Base-by-base conservation (phyloP, 495 filamentous ascomycete species). In the Penicillium robsamsonii region DNA sequence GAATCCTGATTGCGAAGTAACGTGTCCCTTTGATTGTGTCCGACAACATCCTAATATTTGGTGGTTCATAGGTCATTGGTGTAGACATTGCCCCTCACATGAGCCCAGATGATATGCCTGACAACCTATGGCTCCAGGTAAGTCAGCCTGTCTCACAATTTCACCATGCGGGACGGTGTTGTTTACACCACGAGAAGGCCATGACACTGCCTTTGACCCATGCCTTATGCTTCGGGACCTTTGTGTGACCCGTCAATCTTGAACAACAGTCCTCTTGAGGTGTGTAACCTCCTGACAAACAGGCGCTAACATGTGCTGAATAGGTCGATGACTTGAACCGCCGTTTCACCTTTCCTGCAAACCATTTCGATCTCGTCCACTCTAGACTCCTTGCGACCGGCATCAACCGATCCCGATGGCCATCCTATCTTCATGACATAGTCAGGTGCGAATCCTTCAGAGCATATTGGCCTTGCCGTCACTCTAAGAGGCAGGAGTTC, bases 311-410 rank as follows among this genome's bases (percentile, higher is more conserved):
- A 13, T 27, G 20, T 40, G 20, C 24, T 31, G 30, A 41, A 56
- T 66, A 86, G 84, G 73, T 92, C 47, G 90, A 93, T 62, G 87
- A 93, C 66, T 71, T 95, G 46, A 93, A 94, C 67, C 80, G 81
- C 59, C 76, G 80, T 12, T 90, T 92, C 60, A 90, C 88, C 8
- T 94, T 91, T 60, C 76, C 80, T 35, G 72, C 81, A 25, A 88
- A 90, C 57, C 76, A 87, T 53, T 98, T 96, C 79, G 90, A 97
- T 63, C 81, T 98, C 50, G 86, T 98, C 52, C 89, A 98, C 63
- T 96, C 91, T 51, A 79, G 87, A 60, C 81, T 93, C 70, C 84
- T 97, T 59, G 81, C 83, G 29, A 75, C 84, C 47, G 94, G 92
- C 9, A 90, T 98, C 58, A 81, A 95, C 57, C 73, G 76, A 55